A percentile compares a stretch with the other conserved stretches of the same genome.
Evolutionary conservation across 176 grass and related monocot genomes (phyloP).

Genomic region (Paspalum vaginatum): DNA sequence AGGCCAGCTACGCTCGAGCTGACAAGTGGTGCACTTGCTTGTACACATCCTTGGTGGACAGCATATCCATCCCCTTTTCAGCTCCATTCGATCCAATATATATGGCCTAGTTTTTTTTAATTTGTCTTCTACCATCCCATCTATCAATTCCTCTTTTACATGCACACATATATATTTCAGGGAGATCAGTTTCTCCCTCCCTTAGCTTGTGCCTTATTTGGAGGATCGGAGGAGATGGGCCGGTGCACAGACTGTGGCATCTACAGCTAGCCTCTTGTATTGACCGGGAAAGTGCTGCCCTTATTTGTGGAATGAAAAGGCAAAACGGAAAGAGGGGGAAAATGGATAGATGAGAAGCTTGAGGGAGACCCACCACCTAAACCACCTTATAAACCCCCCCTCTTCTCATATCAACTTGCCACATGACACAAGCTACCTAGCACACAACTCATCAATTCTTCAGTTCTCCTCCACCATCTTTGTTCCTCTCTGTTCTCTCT

Average conservation of each 20-base stretch:
- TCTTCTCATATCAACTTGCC: constrained; percentile 31
- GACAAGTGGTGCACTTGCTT: constrained; percentile 36
- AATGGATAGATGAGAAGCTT: constrained; percentile 29
- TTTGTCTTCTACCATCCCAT: not conserved
- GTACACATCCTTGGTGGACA: constrained; percentile 21
- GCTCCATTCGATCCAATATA: not conserved
- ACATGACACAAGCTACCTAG: too few relatives aligned
- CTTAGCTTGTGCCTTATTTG: not conserved
- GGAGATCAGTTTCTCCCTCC: too few relatives aligned
- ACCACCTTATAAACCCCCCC: constrained; percentile 67
- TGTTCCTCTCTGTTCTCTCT: constrained; percentile 12
- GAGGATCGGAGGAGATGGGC: too few relatives aligned
- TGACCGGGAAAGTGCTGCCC: constrained; percentile 42
- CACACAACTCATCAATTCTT: constrained; percentile 3
- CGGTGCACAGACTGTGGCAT: not conserved
- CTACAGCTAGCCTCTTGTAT: constrained; percentile 16
- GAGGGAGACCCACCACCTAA: constrained; percentile 63
- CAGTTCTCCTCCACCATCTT: not conserved
- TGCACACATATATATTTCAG: not conserved
- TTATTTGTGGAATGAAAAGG: constrained; percentile 53
- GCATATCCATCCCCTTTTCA: constrained; percentile 12
- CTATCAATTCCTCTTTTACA: not conserved
- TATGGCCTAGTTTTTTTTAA: not conserved
- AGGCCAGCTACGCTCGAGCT: constrained; percentile 30
- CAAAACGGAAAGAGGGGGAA: constrained; percentile 10